phyloP scores from a whole-genome alignment of 1,284 basidiomycete genomes.

The Gomphus bonarii region DNA sequence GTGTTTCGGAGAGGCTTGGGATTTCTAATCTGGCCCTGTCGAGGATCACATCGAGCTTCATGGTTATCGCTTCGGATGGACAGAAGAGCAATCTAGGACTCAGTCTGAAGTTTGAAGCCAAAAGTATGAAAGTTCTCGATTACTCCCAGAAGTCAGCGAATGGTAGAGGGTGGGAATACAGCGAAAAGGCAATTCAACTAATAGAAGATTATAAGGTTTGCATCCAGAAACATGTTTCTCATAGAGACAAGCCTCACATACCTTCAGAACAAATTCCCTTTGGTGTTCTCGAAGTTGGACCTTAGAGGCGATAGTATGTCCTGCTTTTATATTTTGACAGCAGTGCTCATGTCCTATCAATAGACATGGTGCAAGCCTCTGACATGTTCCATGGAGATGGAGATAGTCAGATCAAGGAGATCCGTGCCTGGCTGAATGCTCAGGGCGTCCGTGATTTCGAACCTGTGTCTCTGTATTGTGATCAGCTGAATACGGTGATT shows the following conservation, averaged over 20 bases:
- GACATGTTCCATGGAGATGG: conserved; percentile 68
- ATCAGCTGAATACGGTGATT: conserved; percentile 78
- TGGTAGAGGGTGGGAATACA: conserved; percentile 88
- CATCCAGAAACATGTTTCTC: background rate
- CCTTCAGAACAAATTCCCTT: conserved; percentile 60
- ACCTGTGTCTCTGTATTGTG: conserved; percentile 85
- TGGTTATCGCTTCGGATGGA: conserved; percentile 70
- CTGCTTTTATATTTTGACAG: background rate
- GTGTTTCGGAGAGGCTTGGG: conserved; percentile 57
- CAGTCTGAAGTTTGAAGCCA: conserved; percentile 94
- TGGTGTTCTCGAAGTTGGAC: conserved; percentile 68
- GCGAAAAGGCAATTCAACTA: conserved; percentile 75
- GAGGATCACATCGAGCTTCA: conserved; percentile 87
- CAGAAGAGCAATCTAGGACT: conserved; percentile 87
- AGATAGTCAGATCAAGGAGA: conserved; percentile 64
- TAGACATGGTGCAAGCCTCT: conserved; percentile 64
- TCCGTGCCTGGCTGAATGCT: conserved; percentile 79
- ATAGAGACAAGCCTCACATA: background rate
- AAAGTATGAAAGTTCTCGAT: conserved; percentile 91
- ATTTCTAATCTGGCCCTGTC: conserved; percentile 72
- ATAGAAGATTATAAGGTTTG: conserved; percentile 75
- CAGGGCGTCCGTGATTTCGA: conserved; percentile 88
- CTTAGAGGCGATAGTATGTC: conserved; percentile 53
- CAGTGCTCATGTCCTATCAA: background rate
- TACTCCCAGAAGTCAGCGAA: conserved; percentile 71